Base-by-base conservation (phyloP, 2,329 filamentous ascomycete species). In the Diaporthe sp. region DNA sequence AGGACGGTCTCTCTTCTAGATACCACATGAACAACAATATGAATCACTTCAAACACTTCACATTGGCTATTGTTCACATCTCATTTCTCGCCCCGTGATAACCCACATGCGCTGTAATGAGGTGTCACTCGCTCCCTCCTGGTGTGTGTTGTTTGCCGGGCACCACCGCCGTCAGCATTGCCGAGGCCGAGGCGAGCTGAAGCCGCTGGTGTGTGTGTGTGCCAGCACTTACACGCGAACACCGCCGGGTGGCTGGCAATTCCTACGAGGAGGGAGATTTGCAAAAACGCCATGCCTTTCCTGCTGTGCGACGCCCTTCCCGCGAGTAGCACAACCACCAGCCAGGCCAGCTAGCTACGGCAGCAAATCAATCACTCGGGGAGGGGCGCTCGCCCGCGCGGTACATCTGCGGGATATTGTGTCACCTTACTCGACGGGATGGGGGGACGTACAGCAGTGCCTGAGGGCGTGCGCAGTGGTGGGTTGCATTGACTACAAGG, bases 1-100 rank as follows among this genome's bases (percentile, higher is more conserved):
- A 55, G 65, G 49, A 69, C 65, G 49, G 49, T 69, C 34, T 69
- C 46, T 68, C 34, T 53, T 53, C 49, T 69, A 69, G 65, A 69
- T 69, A 69, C 65, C 65, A 68, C 65, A 69, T 15, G 65, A 42
- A 55, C 15, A 69, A 15, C 65, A 69, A 69, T 31, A 69, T 55
- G 65, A 55, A 69, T 69, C 49, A 69, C 65, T 69, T 69, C 65
- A 69, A 13, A 69, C 34, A 68, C 46, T 19, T 39, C 2, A 25
- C 62, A 53, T 37, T 10, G 10, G 13, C 25, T 13, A 13, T 3
- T 3, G n/a, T 49, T 69, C 65, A 55, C 49, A 28, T 69, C 22
- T 55, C 49, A 69, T 28, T 42, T 55, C 34, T 69, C 15, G 10
- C n/a, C 49, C 2, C 34, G 7, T 69, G 65, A 69, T 39, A 51